These are phyloP conservation scores for Tuber umbilicatum DNA, from an alignment of 495 filamentous ascomycete genomes.

Conservation along the genomic window DNA sequence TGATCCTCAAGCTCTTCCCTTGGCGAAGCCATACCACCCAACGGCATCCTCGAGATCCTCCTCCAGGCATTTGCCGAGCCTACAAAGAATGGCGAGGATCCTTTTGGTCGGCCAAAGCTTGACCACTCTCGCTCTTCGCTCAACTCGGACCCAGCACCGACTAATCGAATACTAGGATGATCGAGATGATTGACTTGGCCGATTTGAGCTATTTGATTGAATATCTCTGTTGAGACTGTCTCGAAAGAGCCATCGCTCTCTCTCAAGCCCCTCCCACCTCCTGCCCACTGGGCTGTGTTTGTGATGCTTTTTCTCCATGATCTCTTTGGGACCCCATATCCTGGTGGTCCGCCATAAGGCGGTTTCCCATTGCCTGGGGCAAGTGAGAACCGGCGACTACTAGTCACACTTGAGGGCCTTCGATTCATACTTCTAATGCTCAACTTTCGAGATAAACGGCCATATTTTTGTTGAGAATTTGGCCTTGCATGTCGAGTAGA, in stretches of 20 bases:
- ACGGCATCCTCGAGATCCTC: constrained; percentile 20
- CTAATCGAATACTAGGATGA: constrained; percentile 29
- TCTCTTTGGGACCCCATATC: constrained; percentile 30
- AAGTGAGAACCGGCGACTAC: constrained; percentile 18
- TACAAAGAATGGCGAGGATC: constrained; percentile 32
- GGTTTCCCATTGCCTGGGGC: constrained; percentile 24
- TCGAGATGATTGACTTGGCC: constrained; percentile 24
- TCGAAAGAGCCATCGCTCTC: constrained; percentile 35
- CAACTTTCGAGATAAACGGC: constrained; percentile 12
- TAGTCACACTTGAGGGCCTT: constrained; percentile 25
- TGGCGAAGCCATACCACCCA: constrained; percentile 10
- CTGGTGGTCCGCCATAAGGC: constrained; percentile 28
- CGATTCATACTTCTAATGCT: constrained; percentile 11
- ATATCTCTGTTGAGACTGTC: constrained; percentile 33
- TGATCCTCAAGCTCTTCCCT: constrained; percentile 13
- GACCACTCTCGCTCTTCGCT: constrained; percentile 23
- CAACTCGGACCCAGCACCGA: constrained; percentile 24
- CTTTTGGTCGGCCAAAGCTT: constrained; percentile 20
- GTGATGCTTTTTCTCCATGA: constrained; percentile 30
- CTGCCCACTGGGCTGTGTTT: constrained; percentile 26
- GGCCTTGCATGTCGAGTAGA: constrained; percentile 13
- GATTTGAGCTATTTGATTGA: constrained; percentile 31
- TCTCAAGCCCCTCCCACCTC: constrained; percentile 25
- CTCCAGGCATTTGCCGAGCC: constrained; percentile 31
- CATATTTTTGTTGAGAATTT: constrained; percentile 12